Conservation (phyloP, 306 rosid genomes). For the Lathyrus aphaca region DNA sequence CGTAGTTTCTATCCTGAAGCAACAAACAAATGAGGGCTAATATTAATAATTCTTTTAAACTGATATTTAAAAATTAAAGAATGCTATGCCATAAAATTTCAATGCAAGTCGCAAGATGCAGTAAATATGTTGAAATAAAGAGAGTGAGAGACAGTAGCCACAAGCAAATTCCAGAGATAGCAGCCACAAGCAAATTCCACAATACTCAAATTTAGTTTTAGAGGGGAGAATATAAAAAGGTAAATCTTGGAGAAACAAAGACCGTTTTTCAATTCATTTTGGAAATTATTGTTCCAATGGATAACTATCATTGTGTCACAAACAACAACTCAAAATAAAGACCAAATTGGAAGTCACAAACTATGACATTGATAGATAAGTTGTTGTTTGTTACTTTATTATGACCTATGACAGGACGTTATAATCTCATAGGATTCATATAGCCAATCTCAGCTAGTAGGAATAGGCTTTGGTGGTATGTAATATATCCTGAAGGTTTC, state of each 20-base stretch:
- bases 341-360: not conserved
- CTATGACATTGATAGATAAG: not conserved
- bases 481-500: not conserved
- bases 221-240: not conserved
- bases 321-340: slow-evolving; percentile 15
- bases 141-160: slow-evolving; percentile 10
- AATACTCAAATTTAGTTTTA: slow-evolving; percentile 6
- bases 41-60: slow-evolving; percentile 30
- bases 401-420: not conserved
- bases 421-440: not conserved
- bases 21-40: slow-evolving; percentile 40
- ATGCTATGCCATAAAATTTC: slow-evolving; percentile 15
- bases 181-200: slow-evolving; percentile 25
- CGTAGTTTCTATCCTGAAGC: slow-evolving; percentile 81
- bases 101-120: slow-evolving; percentile 31
- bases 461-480: not conserved
- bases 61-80: slow-evolving; percentile 20
- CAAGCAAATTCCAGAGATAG: slow-evolving; percentile 15
- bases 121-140: slow-evolving; percentile 16
- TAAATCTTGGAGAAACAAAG: not conserved
- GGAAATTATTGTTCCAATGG: not conserved
- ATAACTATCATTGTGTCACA: slow-evolving; percentile 10
- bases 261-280: slow-evolving; percentile 10
- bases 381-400: not conserved
- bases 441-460: not conserved